A percentile compares a stretch with the other conserved stretches of the same genome.
Conservation (phyloP, 177 flowering plant genomes). For the Vitis hybrid region DNA sequence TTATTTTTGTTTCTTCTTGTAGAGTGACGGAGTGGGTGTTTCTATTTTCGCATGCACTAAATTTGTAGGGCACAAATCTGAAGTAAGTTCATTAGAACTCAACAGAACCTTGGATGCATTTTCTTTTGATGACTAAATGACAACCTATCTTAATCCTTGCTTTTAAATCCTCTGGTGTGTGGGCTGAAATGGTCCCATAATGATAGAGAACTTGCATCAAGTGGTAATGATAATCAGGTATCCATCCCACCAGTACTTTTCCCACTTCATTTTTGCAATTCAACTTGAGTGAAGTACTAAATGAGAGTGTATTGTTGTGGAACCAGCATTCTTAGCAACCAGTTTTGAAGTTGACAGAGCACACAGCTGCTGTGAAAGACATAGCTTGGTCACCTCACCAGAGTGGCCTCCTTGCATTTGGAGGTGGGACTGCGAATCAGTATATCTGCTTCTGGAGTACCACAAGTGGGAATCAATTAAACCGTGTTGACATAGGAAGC, state of each 20-base stretch:
- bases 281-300: not conserved
- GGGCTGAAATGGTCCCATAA: slow-evolving; percentile 99
- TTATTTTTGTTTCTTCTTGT: too few species aligned
- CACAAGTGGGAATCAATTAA: slow-evolving; percentile 74
- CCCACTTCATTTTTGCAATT: too few species aligned
- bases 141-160: not conserved
- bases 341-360: slow-evolving; percentile 68
- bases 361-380: slow-evolving; percentile 98
- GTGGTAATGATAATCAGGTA: slow-evolving; percentile 99
- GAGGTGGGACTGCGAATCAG: slow-evolving; percentile 97
- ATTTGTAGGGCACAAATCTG: too few species aligned
- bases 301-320: slow-evolving; percentile 38
- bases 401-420: slow-evolving; percentile 85
- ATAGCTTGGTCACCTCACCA: slow-evolving; percentile 99
- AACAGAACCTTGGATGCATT: too few species aligned
- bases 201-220: slow-evolving; percentile 97
- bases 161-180: slow-evolving; percentile 62
- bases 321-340: slow-evolving; percentile 93
- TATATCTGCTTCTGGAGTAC: slow-evolving; percentile 99
- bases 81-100: too few species aligned
- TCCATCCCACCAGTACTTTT: too few species aligned
- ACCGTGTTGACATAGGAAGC: slow-evolving; percentile 88
- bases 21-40: too few species aligned
- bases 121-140: too few species aligned
- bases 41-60: too few species aligned